These are phyloP conservation scores for Mycena indigotica DNA, from an alignment of 768 basidiomycete species.

Conservation along the genomic window DNA sequence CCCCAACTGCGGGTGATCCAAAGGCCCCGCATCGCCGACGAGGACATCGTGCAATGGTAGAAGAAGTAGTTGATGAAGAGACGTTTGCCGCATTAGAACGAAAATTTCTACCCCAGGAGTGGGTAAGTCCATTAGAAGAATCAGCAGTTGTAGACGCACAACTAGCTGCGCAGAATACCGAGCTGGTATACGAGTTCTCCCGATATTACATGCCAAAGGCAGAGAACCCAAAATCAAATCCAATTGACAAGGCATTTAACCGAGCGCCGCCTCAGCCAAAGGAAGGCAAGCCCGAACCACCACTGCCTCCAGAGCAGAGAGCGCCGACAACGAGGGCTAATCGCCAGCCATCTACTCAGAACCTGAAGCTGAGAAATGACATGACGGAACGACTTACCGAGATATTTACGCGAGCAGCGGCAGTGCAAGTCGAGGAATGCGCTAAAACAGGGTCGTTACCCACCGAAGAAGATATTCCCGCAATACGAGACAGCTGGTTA, in stretches of 20 bases:
- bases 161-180: neutral
- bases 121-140: neutral
- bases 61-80: slow-evolving; percentile 1
- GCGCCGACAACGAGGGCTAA: no score
- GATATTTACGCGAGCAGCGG: neutral
- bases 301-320: neutral
- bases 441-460: neutral
- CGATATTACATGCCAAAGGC: no score
- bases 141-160: neutral
- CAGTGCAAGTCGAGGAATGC: neutral
- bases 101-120: neutral
- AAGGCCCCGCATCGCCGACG: neutral
- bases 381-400: neutral
- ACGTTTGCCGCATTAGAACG: neutral
- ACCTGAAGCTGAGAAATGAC: neutral
- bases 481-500: no score
- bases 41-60: neutral
- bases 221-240: no score
- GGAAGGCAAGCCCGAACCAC: no score
- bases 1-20: neutral
- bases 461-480: slow-evolving; percentile 2
- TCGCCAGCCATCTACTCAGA: no score
- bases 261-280: no score
- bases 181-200: neutral
- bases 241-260: no score